Base-by-base conservation (phyloP, 2,329 filamentous ascomycete genomes). In the Cercospora janseana region DNA sequence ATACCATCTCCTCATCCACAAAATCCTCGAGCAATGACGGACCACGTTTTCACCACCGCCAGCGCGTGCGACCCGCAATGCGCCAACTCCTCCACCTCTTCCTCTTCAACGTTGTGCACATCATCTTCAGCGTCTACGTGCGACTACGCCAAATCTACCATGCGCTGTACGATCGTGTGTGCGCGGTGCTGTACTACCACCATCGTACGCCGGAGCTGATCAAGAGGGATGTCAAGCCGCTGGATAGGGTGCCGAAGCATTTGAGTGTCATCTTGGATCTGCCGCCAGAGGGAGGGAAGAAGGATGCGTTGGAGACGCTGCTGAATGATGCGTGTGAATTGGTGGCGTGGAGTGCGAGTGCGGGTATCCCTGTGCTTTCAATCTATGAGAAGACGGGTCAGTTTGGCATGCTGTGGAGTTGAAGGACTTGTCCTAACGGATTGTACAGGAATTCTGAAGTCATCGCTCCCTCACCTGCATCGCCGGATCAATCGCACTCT, bases 181-280 rank as follows among this genome's bases (percentile, higher is more conserved):
- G 89, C 46, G 87, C 88, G 7, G 80, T 97, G 54, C 77, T 95
- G 47, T 91, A 92, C 69, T 93, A 98, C 73, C 94, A 98, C 72
- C 93, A 98, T 70, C 87, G 88, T 45, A 95, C 92, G 0, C 93
- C 93, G 6, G 88, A 95, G 66, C 82, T 95, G 66, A 95, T 98
- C 60, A 83, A 86, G 64, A 85, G 86, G 63, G 93, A 98, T 72
- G 85, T 97, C 20, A 82, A 82, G 67, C 78, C 79, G 7, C 71
- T 98, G 50, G 79, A 76, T 51, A 82, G 86, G 61, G 71, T 94
- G 53, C 93, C 93, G 2, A 81, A 86, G 58, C 93, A 98, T 66
- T 70, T 98, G 43, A 96, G 90, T 65, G 85, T 95, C 8, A 85
- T 97, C 47, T 72, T 98, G 51, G 85, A 85, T 51, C 75, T 88